A percentile compares a stretch with the other conserved stretches of the same genome.
Conservation (phyloP, 2,329 filamentous ascomycete species). For the Alternaria panax region DNA sequence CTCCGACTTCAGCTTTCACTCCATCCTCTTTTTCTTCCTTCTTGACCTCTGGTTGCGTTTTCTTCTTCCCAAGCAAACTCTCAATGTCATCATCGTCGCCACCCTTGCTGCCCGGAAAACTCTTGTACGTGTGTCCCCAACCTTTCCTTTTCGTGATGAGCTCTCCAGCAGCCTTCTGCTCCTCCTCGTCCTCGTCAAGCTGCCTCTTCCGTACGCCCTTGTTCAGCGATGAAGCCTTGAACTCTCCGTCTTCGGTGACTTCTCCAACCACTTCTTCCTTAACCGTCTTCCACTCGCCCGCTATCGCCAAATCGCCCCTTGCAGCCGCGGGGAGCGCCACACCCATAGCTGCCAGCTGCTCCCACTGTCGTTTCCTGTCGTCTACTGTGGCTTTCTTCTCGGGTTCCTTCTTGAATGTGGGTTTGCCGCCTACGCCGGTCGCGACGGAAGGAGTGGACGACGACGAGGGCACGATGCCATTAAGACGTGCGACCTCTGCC, state of each 20-base stretch:
- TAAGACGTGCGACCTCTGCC: constrained; percentile 84
- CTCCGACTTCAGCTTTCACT: constrained; percentile 30
- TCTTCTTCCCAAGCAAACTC: constrained; percentile 58
- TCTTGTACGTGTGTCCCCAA: constrained; percentile 57
- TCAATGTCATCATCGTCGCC: constrained; percentile 73
- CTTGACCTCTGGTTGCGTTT: constrained; percentile 38
- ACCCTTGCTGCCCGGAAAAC: constrained; percentile 53
- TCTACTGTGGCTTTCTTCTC: constrained; percentile 62
- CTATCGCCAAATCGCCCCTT: constrained; percentile 81
- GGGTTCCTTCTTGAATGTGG: constrained; percentile 43
- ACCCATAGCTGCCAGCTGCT: constrained; percentile 87
- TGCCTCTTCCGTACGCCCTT: constrained; percentile 70
- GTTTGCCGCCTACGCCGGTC: constrained; percentile 32
- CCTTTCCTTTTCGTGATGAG: constrained; percentile 50
- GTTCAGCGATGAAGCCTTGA: constrained; percentile 53
- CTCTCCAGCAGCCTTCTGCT: constrained; percentile 65
- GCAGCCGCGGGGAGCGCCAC: constrained; percentile 82
- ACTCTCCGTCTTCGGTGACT: constrained; percentile 56
- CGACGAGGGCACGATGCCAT: constrained; percentile 71
- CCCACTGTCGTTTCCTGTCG: constrained; percentile 82
- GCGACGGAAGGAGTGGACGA: constrained; percentile 43
- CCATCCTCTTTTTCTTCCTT: constrained; percentile 54
- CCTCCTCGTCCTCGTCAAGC: constrained; percentile 66
- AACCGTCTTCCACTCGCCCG: constrained; percentile 84
- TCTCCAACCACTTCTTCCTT: constrained; percentile 55